Evolutionary conservation across 148 eudicot species (phyloP).

Genomic region (Agrostemma githago): DNA sequence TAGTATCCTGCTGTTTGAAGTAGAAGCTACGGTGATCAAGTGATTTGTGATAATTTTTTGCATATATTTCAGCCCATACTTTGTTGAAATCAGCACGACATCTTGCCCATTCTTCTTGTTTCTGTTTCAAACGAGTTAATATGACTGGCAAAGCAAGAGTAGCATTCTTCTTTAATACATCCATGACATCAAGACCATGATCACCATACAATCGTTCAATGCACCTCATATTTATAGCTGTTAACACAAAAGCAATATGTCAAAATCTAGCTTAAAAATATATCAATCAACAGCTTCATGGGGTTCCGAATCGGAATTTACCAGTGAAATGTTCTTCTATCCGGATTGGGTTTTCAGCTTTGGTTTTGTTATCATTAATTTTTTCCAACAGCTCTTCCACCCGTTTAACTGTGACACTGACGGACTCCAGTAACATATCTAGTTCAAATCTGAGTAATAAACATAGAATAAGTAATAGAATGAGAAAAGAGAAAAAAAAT

Average conservation of each 20-base stretch:
- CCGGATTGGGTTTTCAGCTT: slow-evolving; percentile 50
- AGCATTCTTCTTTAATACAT: slow-evolving; percentile 69
- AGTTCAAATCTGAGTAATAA: slow-evolving; percentile 66
- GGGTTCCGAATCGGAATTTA: slow-evolving; percentile 24
- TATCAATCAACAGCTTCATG: slow-evolving; percentile 1
- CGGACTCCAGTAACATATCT: slow-evolving; percentile 90
- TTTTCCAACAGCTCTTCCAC: slow-evolving; percentile 78
- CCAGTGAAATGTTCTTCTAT: slow-evolving; percentile 69
- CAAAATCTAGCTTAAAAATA: neutral
- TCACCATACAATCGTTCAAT: slow-evolving; percentile 91
- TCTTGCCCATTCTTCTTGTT: slow-evolving; percentile 90
- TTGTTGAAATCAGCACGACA: slow-evolving; percentile 83
- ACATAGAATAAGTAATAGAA: neutral
- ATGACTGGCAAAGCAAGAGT: slow-evolving; percentile 77
- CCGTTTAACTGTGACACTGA: slow-evolving; percentile 60
- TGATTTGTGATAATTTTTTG: slow-evolving; percentile 87
- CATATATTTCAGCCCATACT: slow-evolving; percentile 85
- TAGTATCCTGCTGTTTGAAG: slow-evolving; percentile 91
- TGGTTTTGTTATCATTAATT: slow-evolving; percentile 41
- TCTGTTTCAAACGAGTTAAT: slow-evolving; percentile 88
- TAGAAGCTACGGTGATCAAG: slow-evolving; percentile 95
- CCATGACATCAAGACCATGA: slow-evolving; percentile 93
- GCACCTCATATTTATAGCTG: slow-evolving; percentile 82
- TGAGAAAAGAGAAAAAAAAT: neutral
- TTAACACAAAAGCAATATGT: slow-evolving; percentile 25